phyloP scores from a whole-genome alignment of 345 rosid genomes.

The Odontarrhena argentea region DNA sequence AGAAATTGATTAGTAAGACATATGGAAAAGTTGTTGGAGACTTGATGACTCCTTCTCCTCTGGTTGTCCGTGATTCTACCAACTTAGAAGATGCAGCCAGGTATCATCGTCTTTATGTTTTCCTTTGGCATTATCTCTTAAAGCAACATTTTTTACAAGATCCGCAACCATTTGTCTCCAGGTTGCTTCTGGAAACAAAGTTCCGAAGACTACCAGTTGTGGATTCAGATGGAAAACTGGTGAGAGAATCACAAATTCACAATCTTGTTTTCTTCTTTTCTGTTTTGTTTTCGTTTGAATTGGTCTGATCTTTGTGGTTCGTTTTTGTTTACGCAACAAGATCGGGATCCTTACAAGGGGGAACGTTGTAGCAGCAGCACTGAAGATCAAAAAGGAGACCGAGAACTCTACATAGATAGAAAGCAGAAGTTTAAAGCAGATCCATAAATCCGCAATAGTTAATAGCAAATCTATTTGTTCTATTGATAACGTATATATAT shows the following conservation, averaged over 20 bases:
- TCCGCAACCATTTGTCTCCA: slow-evolving; percentile 29
- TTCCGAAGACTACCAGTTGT: slow-evolving; percentile 88
- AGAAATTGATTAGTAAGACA: slow-evolving; percentile 72
- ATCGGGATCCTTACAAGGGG: slow-evolving; percentile 84
- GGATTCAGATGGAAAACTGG: slow-evolving; percentile 71
- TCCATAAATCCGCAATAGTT: slow-evolving; percentile 22
- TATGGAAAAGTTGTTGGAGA: slow-evolving; percentile 88
- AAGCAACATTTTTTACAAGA: slow-evolving; percentile 2
- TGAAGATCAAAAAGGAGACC: slow-evolving; percentile 60
- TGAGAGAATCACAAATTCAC: slow-evolving; percentile 39
- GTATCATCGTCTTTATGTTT: slow-evolving; percentile 35
- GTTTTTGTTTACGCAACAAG: slow-evolving; percentile 45
- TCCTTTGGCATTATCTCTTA: slow-evolving; percentile 5
- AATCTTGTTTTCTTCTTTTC: background rate
- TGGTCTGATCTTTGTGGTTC: background rate
- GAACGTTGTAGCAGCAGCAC: slow-evolving; percentile 70
- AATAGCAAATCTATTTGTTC: slow-evolving; percentile 35
- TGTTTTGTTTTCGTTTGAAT: background rate
- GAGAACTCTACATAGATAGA: slow-evolving; percentile 40
- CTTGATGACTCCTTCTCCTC: slow-evolving; percentile 92
- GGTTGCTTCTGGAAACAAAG: slow-evolving; percentile 91
- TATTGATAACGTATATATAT: slow-evolving; percentile 32
- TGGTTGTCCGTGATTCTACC: slow-evolving; percentile 71
- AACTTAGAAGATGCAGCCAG: slow-evolving; percentile 91
- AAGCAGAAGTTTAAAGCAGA: slow-evolving; percentile 27